phyloP scores from a whole-genome alignment of 257 asterid species.

The Prunella vulgaris region DNA sequence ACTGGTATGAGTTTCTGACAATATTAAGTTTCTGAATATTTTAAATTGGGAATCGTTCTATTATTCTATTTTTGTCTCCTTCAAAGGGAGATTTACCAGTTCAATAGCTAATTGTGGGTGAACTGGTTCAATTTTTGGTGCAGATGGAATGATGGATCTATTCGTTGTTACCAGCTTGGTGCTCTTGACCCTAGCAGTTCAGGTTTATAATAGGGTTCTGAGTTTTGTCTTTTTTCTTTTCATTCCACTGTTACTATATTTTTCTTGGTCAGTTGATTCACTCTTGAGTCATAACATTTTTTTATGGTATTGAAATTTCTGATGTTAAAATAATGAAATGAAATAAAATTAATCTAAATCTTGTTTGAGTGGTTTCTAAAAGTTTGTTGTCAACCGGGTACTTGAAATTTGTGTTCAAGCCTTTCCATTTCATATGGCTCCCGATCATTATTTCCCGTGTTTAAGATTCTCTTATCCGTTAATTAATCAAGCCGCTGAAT shows the following conservation, averaged over 20 bases:
- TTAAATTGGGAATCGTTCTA: no score
- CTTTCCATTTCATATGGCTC: no score
- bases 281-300: background rate
- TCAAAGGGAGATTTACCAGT: no score
- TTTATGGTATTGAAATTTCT: background rate
- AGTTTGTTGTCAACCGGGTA: background rate
- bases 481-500: no score
- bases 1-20: no score
- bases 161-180: slow-evolving; percentile 70
- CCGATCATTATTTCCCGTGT: no score
- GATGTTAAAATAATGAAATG: background rate
- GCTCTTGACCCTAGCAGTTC: slow-evolving; percentile 52
- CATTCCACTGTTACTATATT: background rate
- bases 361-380: slow-evolving; percentile 1
- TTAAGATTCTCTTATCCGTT: no score
- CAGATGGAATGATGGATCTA: slow-evolving; percentile 86
- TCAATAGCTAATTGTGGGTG: no score
- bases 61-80: no score
- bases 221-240: background rate
- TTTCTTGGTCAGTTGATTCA: slow-evolving; percentile 11
- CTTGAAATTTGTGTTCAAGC: background rate
- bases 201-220: slow-evolving; percentile 54
- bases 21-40: no score
- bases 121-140: no score
- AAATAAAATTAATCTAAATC: background rate